A percentile compares a stretch with the other conserved stretches of the same genome.
Evolutionary conservation across 768 basidiomycete species (phyloP).

Genomic region (Phaffia australis): DNA sequence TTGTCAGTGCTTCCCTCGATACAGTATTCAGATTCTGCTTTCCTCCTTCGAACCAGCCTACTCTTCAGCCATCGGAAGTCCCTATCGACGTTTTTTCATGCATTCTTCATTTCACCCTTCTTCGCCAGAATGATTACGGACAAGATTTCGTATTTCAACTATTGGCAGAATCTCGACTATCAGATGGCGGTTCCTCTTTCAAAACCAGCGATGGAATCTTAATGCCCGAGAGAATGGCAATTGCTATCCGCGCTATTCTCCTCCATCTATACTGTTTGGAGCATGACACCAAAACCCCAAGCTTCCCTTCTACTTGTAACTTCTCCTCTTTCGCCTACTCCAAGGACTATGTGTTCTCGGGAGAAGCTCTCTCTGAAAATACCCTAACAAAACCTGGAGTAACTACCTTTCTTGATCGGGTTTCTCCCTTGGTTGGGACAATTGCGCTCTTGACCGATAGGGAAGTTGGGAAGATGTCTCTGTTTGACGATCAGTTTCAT

Average conservation of each 20-base stretch:
- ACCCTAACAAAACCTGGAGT: conserved; percentile 56
- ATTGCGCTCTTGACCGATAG: conserved; percentile 55
- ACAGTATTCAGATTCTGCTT: conserved; percentile 63
- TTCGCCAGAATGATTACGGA: conserved; percentile 74
- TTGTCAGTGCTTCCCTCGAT: conserved; percentile 70
- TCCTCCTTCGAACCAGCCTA: conserved; percentile 51
- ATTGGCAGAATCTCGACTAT: conserved; percentile 36
- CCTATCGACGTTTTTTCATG: conserved; percentile 64
- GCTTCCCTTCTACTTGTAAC: conserved; percentile 68
- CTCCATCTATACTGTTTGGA: conserved; percentile 62
- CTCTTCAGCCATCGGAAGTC: conserved; percentile 59
- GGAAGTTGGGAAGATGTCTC: conserved; percentile 59
- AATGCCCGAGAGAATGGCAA: conserved; percentile 56
- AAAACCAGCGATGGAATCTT: background rate
- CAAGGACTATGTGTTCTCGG: conserved; percentile 41
- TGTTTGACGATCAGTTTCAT: conserved; percentile 66
- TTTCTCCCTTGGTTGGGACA: conserved; percentile 48
- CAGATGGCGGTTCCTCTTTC: conserved; percentile 4
- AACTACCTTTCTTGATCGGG: conserved; percentile 60
- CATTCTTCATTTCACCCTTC: conserved; percentile 69
- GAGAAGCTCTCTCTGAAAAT: conserved; percentile 46
- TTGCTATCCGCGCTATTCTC: conserved; percentile 66
- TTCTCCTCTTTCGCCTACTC: conserved; percentile 54
- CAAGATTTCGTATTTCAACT: conserved; percentile 69
- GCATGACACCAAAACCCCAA: conserved; percentile 55